Base-by-base conservation (phyloP, 148 eudicot species). In the Vaccinium vitisidaea region DNA sequence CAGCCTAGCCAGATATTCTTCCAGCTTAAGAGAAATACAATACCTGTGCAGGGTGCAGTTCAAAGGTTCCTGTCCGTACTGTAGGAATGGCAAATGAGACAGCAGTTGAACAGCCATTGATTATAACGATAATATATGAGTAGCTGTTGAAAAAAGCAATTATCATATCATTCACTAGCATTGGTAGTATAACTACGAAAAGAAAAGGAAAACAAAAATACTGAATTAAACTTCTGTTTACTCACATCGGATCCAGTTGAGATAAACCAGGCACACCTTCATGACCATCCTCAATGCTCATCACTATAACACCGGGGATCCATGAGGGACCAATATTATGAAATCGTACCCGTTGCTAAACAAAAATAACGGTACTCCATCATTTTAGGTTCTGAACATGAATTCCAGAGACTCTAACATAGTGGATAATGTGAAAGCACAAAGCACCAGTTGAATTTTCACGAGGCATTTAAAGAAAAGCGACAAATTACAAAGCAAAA, bases 281-380 rank as follows among this genome's bases (percentile, higher is more conserved):
- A 70, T 89, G 89, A 53, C 99, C 98, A 90, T 95, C 99, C 88
- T 97, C 96, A 83, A 97, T 92, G 93, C 99, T 91, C 98, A 95
- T 97, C 63, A 93, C 94, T 48, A 95, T 92, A 87, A 94, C 90
- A 50, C 99, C 99, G 19, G 93, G 98, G 86, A 97, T 84, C 88
- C 85, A 90, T n/a, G 98, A 93, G 79, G 95, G 93, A 83, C 96
- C 98, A 80, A 87, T 94, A 75, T 95, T 95, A 71, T 92, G 95
- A 88, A 97, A 97, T 61, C 84, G 90, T 73, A 95, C 92, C 59
- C 98, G 91, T 87, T 90, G 96, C 99, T 97, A 90, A 61, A 84
- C 56, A 75, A 53, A 59, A 74, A 48, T 80, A 79, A 15, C 21
- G 67, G 46, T 32, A 11, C 48, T 48, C 55, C 79, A 48, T 46